phyloP scores from a whole-genome alignment of 306 rosid species.

The Cicer chorassanicum region DNA sequence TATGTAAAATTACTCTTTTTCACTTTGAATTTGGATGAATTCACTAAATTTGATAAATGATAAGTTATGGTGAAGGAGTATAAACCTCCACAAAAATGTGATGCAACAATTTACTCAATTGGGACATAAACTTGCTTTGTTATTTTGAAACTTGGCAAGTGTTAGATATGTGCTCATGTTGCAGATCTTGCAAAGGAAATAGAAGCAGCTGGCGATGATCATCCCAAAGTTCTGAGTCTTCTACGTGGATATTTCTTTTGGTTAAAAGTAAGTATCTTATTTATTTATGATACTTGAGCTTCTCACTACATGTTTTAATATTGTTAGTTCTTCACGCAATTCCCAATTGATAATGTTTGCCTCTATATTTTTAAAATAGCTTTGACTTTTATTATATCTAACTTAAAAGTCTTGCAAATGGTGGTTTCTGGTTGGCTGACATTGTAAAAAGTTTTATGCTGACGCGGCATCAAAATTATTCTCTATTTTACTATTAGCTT shows the following conservation, averaged over 20 bases:
- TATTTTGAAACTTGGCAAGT: conserved; percentile 6
- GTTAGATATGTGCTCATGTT: conserved; percentile 29
- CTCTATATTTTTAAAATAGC: conserved; percentile 14
- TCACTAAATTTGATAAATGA: background rate
- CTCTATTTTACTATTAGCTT: too few species aligned
- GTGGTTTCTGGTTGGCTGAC: too few species aligned
- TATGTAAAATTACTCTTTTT: background rate
- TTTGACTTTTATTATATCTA: too few species aligned
- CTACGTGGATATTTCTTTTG: conserved; percentile 79
- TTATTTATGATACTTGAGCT: background rate
- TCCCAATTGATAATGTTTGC: conserved; percentile 4
- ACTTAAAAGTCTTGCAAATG: too few species aligned
- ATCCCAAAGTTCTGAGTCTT: conserved; percentile 56
- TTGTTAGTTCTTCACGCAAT: conserved; percentile 33
- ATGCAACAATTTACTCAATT: background rate
- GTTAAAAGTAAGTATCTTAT: conserved; percentile 55
- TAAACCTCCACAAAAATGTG: background rate
- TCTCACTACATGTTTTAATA: conserved; percentile 1
- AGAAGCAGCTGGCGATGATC: conserved; percentile 47
- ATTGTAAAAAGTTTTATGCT: too few species aligned
- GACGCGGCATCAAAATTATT: too few species aligned
- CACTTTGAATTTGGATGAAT: background rate
- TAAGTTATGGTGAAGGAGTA: background rate
- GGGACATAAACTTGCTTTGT: background rate
- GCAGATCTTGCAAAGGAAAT: conserved; percentile 60